A percentile compares a stretch with the other conserved stretches of the same genome.
These are phyloP conservation scores for Aspergillus sp. DNA, from an alignment of 2,329 filamentous ascomycete species.

Conservation along the genomic window DNA sequence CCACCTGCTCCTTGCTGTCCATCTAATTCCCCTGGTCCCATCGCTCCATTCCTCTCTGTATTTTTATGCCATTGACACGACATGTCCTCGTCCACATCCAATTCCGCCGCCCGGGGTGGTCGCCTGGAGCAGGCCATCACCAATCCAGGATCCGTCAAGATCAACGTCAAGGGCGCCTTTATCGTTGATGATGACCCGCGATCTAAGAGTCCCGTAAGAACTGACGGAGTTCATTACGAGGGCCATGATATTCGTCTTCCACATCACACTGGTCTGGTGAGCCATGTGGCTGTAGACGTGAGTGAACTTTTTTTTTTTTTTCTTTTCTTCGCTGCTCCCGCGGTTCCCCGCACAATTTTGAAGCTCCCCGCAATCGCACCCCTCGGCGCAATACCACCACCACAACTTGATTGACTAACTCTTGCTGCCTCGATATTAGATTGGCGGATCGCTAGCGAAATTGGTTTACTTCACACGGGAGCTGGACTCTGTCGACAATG, in stretches of 20 bases:
- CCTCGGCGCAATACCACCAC: slow-evolving; percentile 12
- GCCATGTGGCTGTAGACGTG: slow-evolving; percentile 95
- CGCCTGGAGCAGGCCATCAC: slow-evolving; percentile 52
- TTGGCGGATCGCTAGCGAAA: slow-evolving; percentile 93
- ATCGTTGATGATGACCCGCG: slow-evolving; percentile 80
- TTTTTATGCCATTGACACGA: slow-evolving; percentile 16
- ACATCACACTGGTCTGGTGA: slow-evolving; percentile 92
- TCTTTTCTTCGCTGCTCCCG: slow-evolving; percentile 20
- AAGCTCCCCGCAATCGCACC: slow-evolving; percentile 32
- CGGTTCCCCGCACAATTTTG: slow-evolving; percentile 33
- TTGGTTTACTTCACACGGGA: slow-evolving; percentile 97
- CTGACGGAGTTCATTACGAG: slow-evolving; percentile 66
- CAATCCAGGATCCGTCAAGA: slow-evolving; percentile 73
- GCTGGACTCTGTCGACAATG: slow-evolving; percentile 72
- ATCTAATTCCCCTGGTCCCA: slow-evolving; percentile 8
- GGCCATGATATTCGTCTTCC: slow-evolving; percentile 94
- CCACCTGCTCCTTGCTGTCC: neutral
- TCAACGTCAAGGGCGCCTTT: slow-evolving; percentile 95
- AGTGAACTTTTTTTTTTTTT: slow-evolving; percentile 39
- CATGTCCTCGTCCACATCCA: slow-evolving; percentile 37
- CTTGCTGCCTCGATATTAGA: slow-evolving; percentile 55
- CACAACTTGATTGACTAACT: slow-evolving; percentile 10
- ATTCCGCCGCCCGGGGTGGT: slow-evolving; percentile 26
- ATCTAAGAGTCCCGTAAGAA: slow-evolving; percentile 52
- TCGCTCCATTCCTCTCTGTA: slow-evolving; percentile 17